Percentiles rank a stretch among this genome's conserved stretches.
Conservation (phyloP, 2,329 filamentous ascomycete genomes). For the Paraphaeosphaeria sporulosa region DNA sequence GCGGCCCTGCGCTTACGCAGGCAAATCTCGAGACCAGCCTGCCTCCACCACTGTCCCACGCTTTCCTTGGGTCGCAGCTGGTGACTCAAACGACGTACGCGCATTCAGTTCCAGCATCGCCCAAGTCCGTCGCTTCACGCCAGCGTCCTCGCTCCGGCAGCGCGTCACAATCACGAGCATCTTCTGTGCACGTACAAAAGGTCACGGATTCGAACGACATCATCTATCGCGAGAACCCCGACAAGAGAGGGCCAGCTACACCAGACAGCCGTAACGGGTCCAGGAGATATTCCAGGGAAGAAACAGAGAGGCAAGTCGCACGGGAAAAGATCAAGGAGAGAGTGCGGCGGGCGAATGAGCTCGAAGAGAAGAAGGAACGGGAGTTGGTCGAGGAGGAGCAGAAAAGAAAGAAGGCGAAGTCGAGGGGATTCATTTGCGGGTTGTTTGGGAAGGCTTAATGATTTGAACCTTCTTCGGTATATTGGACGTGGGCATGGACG, state of each 20-base stretch:
- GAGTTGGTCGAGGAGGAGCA: conserved; percentile 28
- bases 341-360: conserved; percentile 38
- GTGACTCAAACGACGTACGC: conserved; percentile 1
- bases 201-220: neutral
- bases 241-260: conserved; percentile 18
- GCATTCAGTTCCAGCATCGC: neutral
- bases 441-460: conserved; percentile 14
- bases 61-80: neutral
- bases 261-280: conserved; percentile 20
- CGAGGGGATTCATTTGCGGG: conserved; percentile 11
- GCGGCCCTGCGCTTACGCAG: neutral
- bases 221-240: conserved; percentile 11
- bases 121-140: neutral
- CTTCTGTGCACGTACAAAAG: neutral
- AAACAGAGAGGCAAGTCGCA: conserved; percentile 22
- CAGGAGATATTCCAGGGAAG: conserved; percentile 26
- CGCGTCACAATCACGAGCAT: neutral
- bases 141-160: neutral
- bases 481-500: neutral
- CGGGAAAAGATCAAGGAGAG: conserved; percentile 33
- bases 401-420: conserved; percentile 19
- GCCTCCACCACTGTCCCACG: neutral
- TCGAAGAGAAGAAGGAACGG: conserved; percentile 34
- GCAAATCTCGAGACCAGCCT: neutral
- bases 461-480: neutral